These are phyloP conservation scores for Blastobotrys attinorum DNA, from an alignment of 805 yeast species.

Conservation along the genomic window DNA sequence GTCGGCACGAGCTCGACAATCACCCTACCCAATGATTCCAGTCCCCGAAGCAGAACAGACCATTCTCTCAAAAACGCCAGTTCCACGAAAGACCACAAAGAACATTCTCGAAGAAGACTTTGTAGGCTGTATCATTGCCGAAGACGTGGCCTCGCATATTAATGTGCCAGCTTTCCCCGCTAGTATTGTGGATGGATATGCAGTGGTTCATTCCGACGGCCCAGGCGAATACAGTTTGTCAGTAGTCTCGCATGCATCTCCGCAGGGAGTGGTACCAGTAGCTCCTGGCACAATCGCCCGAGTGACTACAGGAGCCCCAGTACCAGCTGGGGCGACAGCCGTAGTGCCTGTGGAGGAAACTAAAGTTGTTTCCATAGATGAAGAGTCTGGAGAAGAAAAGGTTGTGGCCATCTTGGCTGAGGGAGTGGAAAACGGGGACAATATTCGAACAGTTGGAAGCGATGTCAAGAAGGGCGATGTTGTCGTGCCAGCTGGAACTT, in stretches of 20 bases:
- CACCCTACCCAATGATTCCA: slow-evolving; percentile 43
- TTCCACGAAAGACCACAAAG: slow-evolving; percentile 21
- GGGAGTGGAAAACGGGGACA: slow-evolving; percentile 36
- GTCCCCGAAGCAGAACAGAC: slow-evolving; percentile 34
- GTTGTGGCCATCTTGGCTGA: slow-evolving; percentile 34
- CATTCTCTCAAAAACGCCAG: slow-evolving; percentile 31
- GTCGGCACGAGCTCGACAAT: slow-evolving; percentile 37
- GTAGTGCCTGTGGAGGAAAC: slow-evolving; percentile 52
- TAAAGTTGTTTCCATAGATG: slow-evolving; percentile 27
- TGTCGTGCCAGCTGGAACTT: slow-evolving; percentile 32
- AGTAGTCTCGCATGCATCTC: slow-evolving; percentile 36
- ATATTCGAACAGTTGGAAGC: slow-evolving; percentile 41
- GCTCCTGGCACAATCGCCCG: slow-evolving; percentile 30
- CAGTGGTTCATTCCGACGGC: slow-evolving; percentile 39
- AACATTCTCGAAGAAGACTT: slow-evolving; percentile 26
- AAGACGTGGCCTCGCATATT: slow-evolving; percentile 33
- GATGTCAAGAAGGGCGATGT: slow-evolving; percentile 36
- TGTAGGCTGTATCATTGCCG: slow-evolving; percentile 36
- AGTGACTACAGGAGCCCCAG: slow-evolving; percentile 50
- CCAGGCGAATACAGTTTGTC: slow-evolving; percentile 38
- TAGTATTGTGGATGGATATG: slow-evolving; percentile 51
- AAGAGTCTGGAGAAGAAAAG: slow-evolving; percentile 37
- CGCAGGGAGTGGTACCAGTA: slow-evolving; percentile 6
- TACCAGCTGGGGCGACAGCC: slow-evolving; percentile 46
- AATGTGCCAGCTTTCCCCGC: slow-evolving; percentile 46